Conservation (phyloP, 208 protist species). For the Wallacemonas sp. region DNA sequence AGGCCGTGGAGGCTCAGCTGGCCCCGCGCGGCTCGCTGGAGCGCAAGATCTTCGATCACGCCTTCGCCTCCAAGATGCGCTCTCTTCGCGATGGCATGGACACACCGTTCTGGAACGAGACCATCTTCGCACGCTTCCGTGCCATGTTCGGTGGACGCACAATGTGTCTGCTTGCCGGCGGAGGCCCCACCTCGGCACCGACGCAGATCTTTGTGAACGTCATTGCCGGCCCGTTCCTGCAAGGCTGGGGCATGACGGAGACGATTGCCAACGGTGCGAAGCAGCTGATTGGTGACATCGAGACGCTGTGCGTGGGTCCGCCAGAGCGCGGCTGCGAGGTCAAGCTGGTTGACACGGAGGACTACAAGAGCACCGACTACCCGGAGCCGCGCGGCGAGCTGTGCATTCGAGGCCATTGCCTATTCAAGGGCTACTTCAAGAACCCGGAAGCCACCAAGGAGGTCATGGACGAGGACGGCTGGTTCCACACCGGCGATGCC, state of each 20-base stretch:
- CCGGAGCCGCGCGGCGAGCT: conserved; percentile 50
- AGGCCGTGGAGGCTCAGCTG: conserved; percentile 37
- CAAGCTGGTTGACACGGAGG: conserved; percentile 75
- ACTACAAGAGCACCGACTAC: conserved; percentile 43
- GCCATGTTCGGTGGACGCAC: conserved; percentile 43
- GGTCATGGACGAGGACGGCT: conserved; percentile 43
- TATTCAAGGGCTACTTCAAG: conserved; percentile 70
- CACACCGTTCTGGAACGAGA: conserved; percentile 52
- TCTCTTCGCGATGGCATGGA: conserved; percentile 33
- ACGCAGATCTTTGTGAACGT: conserved; percentile 52
- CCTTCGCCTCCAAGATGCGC: conserved; percentile 28
- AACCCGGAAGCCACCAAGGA: conserved; percentile 44
- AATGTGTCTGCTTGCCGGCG: conserved; percentile 45
- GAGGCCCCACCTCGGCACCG: conserved; percentile 36
- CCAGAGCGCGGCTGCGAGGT: conserved; percentile 57
- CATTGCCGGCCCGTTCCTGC: conserved; percentile 30
- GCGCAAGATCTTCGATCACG: conserved; percentile 42
- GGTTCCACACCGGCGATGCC: conserved; percentile 63
- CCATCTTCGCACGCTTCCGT: conserved; percentile 43
- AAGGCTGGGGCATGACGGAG: conserved; percentile 79
- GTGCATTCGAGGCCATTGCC: conserved; percentile 31
- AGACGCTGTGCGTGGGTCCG: conserved; percentile 19
- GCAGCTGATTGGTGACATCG: conserved; percentile 30
- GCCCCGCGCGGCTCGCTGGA: conserved; percentile 20
- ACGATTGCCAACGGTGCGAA: conserved; percentile 36